Evolutionary conservation across 176 grass and related monocot species (phyloP).

Genomic region (Pharus latifolius): DNA sequence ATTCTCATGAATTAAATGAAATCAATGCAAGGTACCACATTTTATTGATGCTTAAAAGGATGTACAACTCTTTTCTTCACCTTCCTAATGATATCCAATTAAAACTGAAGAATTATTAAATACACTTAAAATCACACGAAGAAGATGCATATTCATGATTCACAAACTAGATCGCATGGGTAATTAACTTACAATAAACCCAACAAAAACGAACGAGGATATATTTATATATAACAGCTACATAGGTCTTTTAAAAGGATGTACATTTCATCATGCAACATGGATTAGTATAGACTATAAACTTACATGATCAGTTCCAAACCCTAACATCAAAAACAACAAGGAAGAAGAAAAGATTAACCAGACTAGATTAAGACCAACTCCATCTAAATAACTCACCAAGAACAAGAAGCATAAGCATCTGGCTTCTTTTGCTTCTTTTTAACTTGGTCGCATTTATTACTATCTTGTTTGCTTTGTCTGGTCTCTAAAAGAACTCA

Average conservation of each 20-base stretch:
- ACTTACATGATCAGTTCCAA: slow-evolving; percentile 17
- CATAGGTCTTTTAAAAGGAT: slow-evolving; percentile 24
- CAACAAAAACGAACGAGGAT: background rate
- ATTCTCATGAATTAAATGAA: background rate
- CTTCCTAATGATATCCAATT: no score
- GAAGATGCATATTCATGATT: background rate
- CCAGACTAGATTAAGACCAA: slow-evolving; percentile 6
- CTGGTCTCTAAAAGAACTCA: slow-evolving; percentile 42
- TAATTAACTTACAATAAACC: background rate
- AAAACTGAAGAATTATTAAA: no score
- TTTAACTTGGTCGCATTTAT: background rate
- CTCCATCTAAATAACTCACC: background rate
- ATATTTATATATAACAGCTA: background rate
- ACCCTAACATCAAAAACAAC: background rate
- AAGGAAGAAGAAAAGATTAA: background rate
- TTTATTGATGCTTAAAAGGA: background rate
- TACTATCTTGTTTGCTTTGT: background rate
- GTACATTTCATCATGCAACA: slow-evolving; percentile 28
- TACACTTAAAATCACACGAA: background rate
- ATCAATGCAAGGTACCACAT: background rate
- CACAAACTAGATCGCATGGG: background rate
- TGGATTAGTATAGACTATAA: slow-evolving; percentile 7
- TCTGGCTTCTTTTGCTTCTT: slow-evolving; percentile 9
- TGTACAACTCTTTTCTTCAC: background rate
- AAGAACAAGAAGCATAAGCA: background rate